Conservation (phyloP, 2,329 filamentous ascomycete species). For the Aurifilum marmelostoma region DNA sequence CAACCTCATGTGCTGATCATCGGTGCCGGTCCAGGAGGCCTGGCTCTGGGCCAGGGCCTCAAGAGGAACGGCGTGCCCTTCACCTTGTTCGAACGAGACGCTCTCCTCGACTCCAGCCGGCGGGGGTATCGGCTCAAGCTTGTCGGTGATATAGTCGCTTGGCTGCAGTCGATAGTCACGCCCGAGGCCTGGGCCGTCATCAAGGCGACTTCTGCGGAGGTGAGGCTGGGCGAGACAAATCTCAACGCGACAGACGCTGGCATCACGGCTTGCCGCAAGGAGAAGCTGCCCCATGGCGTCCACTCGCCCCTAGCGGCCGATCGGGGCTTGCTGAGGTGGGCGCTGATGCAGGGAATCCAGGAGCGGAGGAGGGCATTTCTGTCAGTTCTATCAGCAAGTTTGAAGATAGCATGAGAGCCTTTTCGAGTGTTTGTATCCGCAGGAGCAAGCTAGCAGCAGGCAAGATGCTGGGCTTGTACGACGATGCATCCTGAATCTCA, state of each 20-base stretch:
- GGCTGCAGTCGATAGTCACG: background rate
- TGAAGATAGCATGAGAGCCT: too few relatives aligned
- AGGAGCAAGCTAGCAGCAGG: too few relatives aligned
- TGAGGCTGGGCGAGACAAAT: conserved; percentile 11
- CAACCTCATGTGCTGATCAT: conserved; percentile 8
- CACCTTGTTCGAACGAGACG: conserved; percentile 15
- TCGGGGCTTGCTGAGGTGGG: conserved; percentile 6
- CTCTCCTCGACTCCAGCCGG: conserved; percentile 10
- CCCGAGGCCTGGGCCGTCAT: background rate
- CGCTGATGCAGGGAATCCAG: conserved; percentile 10
- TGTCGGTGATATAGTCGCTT: background rate
- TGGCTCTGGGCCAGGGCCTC: conserved; percentile 11
- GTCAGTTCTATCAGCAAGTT: too few relatives aligned
- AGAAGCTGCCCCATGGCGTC: background rate
- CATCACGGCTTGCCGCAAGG: background rate
- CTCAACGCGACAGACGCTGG: conserved; percentile 4
- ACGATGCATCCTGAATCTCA: too few relatives aligned
- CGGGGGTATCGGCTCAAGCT: conserved; percentile 5
- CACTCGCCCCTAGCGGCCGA: background rate
- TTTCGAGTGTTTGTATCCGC: too few relatives aligned
- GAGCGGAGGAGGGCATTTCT: too few relatives aligned
- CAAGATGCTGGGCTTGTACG: too few relatives aligned
- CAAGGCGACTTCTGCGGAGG: background rate
- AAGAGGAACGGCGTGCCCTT: conserved; percentile 12
- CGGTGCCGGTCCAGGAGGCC: conserved; percentile 10